Evolutionary conservation across 2,329 filamentous ascomycete species (phyloP).

Genomic region (Verticillium klebahnii): DNA sequence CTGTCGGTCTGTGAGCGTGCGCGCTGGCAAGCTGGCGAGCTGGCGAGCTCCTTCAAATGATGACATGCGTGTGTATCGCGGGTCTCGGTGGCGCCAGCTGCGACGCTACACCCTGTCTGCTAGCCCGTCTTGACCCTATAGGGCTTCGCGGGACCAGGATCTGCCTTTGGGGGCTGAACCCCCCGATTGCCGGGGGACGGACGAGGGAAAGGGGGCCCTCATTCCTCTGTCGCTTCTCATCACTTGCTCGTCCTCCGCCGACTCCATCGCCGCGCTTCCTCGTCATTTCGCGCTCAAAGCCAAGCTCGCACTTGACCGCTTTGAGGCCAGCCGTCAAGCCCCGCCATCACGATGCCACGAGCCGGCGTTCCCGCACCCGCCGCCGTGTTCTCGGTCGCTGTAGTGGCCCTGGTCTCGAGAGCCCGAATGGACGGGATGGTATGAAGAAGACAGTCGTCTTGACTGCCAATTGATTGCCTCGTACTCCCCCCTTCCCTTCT

Average conservation of each 20-base stretch:
- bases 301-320: background rate
- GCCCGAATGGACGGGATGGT: background rate
- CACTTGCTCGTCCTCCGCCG: background rate
- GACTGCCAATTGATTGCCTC: background rate
- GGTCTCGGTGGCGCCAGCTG: background rate
- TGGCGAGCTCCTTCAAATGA: constrained; percentile 4
- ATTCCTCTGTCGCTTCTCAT: background rate
- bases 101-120: background rate
- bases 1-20: no score
- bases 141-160: constrained; percentile 2
- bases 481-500: background rate
- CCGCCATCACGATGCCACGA: background rate
- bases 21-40: background rate
- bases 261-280: background rate
- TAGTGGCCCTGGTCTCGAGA: background rate
- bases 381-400: background rate
- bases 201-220: background rate
- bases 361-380: background rate
- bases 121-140: background rate
- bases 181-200: background rate
- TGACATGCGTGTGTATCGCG: background rate
- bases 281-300: background rate
- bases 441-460: background rate
- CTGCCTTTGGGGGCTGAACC: background rate
- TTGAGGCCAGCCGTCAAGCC: background rate